Evolutionary conservation across 805 yeast genomes (phyloP), one percentile per base, ranked within the genome.

Genomic region (Lipomyces spencermartinsiae): DNA sequence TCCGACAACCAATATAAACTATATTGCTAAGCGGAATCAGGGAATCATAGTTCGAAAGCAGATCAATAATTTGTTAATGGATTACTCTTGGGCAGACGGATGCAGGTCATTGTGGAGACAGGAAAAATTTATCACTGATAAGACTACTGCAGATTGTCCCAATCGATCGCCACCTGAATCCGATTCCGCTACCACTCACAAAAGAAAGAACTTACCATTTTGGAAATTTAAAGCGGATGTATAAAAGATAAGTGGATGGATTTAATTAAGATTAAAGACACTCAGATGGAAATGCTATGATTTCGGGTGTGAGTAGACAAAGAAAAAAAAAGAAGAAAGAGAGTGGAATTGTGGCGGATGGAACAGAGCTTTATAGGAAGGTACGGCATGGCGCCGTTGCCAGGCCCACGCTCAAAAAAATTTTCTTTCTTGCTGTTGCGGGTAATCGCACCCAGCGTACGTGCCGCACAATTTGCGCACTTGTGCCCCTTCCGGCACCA

Each of bases 261-360:
- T 43, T 12, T 16, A n/a, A 43, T 43, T 16, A 43, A 43, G 9
- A 14, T 16, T 59, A 35, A 62, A 63, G 66, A 67, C 71, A 75
- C 80, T 78, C 80, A 78, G 80, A 73, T 67, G 74, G 80, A 78
- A 79, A 77, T 77, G 80, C 80, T 60, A 68, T 75, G 77, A 79
- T 78, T 78, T 77, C 81, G 74, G 80, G 80, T 78, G 80, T 78
- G 80, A 79, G 80, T 76, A 61, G 80, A 78, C 80, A 73, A 75
- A 65, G 78, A 77, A 74, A 75, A 68, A 71, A 74, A 74, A 73
- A 73, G 70, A 69, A 71, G 71, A 71, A 75, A 73, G 68, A 49
- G 25, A 59, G 22, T 33, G 58, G 62, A 60, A 54, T 37, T 39
- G 65, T 51, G 58, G 65, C 61, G 67, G 64, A 63, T 54, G 61